phyloP scores from a whole-genome alignment of 495 filamentous ascomycete genomes.

The Penicillium soppii region DNA sequence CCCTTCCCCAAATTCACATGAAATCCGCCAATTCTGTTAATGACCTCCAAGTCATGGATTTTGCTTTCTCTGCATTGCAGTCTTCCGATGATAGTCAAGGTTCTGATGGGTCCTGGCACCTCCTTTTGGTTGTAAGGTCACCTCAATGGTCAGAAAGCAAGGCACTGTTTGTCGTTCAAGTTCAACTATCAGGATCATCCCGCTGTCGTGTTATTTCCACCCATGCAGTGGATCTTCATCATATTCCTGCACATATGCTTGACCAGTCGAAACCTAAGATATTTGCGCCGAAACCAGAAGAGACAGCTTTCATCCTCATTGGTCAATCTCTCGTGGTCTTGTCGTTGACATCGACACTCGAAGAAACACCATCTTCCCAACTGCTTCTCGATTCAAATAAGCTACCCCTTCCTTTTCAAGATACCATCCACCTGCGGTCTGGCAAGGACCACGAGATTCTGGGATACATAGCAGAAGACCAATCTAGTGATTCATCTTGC shows the following conservation, averaged over 20 bases:
- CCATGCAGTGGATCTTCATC: constrained; percentile 25
- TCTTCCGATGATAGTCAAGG: constrained; percentile 13
- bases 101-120: constrained; percentile 28
- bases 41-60: constrained; percentile 38
- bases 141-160: constrained; percentile 17
- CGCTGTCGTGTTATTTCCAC: constrained; percentile 28
- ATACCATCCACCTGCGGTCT: constrained; percentile 76
- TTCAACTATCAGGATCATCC: constrained; percentile 25
- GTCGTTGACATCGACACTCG: constrained; percentile 56
- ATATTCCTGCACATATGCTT: constrained; percentile 19
- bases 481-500: constrained; percentile 38
- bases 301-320: constrained; percentile 82
- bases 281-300: constrained; percentile 71
- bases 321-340: constrained; percentile 72
- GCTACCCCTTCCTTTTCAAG: constrained; percentile 68
- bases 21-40: constrained; percentile 29
- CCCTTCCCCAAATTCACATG: constrained; percentile 14
- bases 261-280: constrained; percentile 60
- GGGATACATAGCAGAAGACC: constrained; percentile 44
- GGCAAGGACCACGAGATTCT: constrained; percentile 52
- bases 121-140: constrained; percentile 32
- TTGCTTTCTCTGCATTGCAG: constrained; percentile 26
- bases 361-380: constrained; percentile 67
- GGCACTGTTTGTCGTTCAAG: constrained; percentile 30
- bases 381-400: constrained; percentile 60